Base-by-base conservation (phyloP, 371 early-diverging fungal species). In the Apophysomyces trapeziformis region DNA sequence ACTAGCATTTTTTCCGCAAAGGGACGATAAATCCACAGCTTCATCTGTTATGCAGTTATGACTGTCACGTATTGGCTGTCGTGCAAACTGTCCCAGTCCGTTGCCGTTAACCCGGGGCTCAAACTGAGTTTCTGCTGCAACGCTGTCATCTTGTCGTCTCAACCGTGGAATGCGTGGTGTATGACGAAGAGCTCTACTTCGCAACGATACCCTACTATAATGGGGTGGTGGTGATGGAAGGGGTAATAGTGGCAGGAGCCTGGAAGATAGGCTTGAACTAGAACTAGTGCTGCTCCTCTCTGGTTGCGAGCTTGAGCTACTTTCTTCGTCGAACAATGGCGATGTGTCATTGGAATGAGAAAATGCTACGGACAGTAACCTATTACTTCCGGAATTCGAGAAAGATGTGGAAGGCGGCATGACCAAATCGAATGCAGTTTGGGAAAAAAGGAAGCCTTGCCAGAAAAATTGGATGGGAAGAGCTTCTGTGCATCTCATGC, bases 131-230 rank as follows among this genome's bases (percentile, higher is more conserved):
- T 45, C 46, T 45, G 46, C n/a, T n/a, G 5, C n/a, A 13, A 18
- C 13, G 16, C 13, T n/a, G 6, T 41, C 44, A 35, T 44, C 43
- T 14, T 60, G 43, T 13, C 67, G 61, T 54, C 67, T 11, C 54
- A 66, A 61, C 18, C 67, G 50, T 26, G 67, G 67, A 43, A 66
- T 66, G 14, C 67, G 67, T 35, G 60, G 60, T 57, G 67, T 54
- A 56, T 66, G 67, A 16, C 67, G 67, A 13, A 44, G 47, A 12
- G 58, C 67, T 11, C 67, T 60, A 32, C 61, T 61, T 32, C 67
- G 56, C 7, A 58, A 58, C n/a, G 21, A 38, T 35, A 35, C 18
- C 16, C 36, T 26, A 35, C 38, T 36, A 7, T 58, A 36, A 36
- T 14, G 32, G 26, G 36, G 54, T 21, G 37, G 54, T 6, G 64